phyloP scores from a whole-genome alignment of 2,329 filamentous ascomycete genomes.

The Trichophyton mentagrophytes region DNA sequence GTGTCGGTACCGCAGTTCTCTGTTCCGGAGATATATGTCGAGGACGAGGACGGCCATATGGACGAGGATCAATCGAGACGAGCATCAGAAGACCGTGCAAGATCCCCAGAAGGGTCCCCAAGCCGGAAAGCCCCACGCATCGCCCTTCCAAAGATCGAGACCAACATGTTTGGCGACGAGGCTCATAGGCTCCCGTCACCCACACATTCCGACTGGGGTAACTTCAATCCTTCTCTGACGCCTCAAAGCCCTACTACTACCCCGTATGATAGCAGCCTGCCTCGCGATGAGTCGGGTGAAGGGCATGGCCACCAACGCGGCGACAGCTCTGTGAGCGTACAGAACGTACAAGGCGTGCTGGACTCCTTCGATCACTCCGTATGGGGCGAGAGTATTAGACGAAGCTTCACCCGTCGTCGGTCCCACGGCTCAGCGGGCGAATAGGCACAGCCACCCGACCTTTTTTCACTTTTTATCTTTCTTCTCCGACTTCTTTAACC shows the following conservation, averaged over 20 bases:
- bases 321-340: conserved; percentile 54
- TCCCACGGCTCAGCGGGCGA: conserved; percentile 14
- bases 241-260: conserved; percentile 13
- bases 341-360: conserved; percentile 65
- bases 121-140: conserved; percentile 41
- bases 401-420: conserved; percentile 63
- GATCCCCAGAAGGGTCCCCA: background rate
- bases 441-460: background rate
- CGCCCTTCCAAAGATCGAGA: conserved; percentile 40
- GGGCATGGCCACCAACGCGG: conserved; percentile 7
- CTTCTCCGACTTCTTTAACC: background rate
- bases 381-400: conserved; percentile 84
- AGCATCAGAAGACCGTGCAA: background rate
- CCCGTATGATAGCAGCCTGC: background rate
- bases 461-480: background rate
- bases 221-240: conserved; percentile 39
- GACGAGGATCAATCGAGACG: conserved; percentile 17
- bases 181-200: conserved; percentile 22
- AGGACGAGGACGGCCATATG: conserved; percentile 49
- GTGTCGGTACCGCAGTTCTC: conserved; percentile 63
- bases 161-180: conserved; percentile 30
- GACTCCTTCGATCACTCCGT: conserved; percentile 77
- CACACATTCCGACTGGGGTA: conserved; percentile 38
- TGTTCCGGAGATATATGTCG: conserved; percentile 81
- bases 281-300: conserved; percentile 10